Evolutionary conservation across 169 alveolate genomes (phyloP).

Genomic region (Cryptosporidium viatorum): DNA sequence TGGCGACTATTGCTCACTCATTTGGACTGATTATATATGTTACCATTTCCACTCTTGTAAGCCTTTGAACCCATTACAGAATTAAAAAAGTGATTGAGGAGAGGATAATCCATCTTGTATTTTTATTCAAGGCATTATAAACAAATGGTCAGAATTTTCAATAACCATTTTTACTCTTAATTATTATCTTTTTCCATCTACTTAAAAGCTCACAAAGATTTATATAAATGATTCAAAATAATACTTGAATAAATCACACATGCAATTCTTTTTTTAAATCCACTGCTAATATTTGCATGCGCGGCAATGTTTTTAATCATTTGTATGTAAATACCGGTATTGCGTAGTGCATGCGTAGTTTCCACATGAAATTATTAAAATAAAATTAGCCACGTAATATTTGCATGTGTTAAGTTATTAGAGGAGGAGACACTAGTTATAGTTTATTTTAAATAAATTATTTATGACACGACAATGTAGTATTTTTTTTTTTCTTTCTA

Average conservation of each 20-base stretch:
- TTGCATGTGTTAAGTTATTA: neutral
- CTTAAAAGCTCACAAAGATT: neutral
- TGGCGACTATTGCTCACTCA: neutral
- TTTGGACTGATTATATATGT: too few species aligned
- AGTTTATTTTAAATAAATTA: slow-evolving; percentile 32
- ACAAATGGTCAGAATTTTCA: neutral
- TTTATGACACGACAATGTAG: neutral
- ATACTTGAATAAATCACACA: neutral
- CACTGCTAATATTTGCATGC: neutral
- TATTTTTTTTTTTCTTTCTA: neutral
- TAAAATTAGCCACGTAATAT: neutral
- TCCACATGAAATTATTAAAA: slow-evolving; percentile 14
- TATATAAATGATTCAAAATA: neutral
- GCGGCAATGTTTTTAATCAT: neutral
- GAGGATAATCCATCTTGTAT: neutral
- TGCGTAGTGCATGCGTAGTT: neutral
- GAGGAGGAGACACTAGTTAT: neutral
- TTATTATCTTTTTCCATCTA: neutral
- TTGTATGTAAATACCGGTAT: slow-evolving; percentile 10
- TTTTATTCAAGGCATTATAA: neutral
- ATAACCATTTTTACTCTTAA: neutral
- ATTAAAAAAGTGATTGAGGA: neutral
- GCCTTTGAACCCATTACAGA: too few species aligned
- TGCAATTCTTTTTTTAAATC: neutral
- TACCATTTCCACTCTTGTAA: too few species aligned